A percentile compares a stretch with the other conserved stretches of the same genome.
Evolutionary conservation across 805 yeast genomes (phyloP).

Genomic region (Monosporozyma unispora): DNA sequence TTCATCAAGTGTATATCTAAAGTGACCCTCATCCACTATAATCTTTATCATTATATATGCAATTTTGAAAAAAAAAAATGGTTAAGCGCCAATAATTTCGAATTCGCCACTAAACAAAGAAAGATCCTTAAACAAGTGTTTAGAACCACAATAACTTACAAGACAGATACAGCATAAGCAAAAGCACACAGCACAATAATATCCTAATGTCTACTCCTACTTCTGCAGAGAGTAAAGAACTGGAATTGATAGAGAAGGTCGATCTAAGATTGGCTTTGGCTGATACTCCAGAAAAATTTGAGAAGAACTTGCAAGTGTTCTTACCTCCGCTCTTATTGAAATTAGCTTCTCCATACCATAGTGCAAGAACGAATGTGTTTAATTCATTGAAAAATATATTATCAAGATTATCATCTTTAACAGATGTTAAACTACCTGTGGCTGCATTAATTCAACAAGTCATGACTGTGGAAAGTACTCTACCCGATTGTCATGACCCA

Average conservation of each 20-base stretch:
- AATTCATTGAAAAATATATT: constrained; percentile 58
- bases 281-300: constrained; percentile 53
- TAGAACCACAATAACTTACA: no score
- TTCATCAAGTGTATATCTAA: no score
- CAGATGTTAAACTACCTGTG: constrained; percentile 52
- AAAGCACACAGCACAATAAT: background rate
- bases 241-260: constrained; percentile 60
- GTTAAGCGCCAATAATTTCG: background rate
- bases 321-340: constrained; percentile 74
- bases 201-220: background rate
- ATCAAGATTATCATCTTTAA: constrained; percentile 53
- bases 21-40: no score
- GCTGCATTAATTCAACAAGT: constrained; percentile 56
- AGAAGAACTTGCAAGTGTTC: constrained; percentile 49
- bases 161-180: background rate
- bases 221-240: constrained; percentile 37
- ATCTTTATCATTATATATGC: no score
- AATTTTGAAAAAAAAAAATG: background rate
- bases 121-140: background rate
- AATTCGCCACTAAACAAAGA: background rate
- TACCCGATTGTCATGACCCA: constrained; percentile 13
- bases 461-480: constrained; percentile 35
- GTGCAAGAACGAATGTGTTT: constrained; percentile 60
- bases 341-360: constrained; percentile 57
- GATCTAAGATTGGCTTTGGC: constrained; percentile 79